phyloP scores from a whole-genome alignment of 306 rosid species.

The Echinosophora koreensis region DNA sequence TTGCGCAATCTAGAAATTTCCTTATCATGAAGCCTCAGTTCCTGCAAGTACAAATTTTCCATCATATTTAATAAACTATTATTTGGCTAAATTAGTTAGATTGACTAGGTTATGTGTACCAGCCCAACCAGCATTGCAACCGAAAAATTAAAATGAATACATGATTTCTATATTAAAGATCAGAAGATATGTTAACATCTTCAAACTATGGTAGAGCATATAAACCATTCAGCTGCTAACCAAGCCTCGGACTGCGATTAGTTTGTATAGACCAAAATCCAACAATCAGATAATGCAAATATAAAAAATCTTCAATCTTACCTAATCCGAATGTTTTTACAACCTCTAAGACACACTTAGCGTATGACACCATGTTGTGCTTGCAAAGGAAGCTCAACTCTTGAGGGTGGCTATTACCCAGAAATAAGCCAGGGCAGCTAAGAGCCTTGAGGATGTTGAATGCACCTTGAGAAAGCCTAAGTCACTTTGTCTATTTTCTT shows the following conservation, averaged over 20 bases:
- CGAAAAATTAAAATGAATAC: conserved; percentile 15
- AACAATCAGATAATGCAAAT: neutral
- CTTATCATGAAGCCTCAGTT: conserved; percentile 75
- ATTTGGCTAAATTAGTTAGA: neutral
- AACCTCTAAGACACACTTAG: no score
- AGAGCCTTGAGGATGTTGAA: no score
- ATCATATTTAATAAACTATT: conserved; percentile 13
- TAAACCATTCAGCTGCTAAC: conserved; percentile 20
- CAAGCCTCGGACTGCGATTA: neutral
- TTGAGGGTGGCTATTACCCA: neutral
- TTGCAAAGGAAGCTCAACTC: neutral
- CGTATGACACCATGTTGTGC: no score
- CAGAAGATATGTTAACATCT: neutral
- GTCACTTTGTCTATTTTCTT: no score
- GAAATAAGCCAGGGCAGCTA: neutral
- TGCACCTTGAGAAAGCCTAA: no score
- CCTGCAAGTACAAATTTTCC: conserved; percentile 58
- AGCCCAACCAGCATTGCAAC: conserved; percentile 24
- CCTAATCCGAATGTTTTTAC: neutral
- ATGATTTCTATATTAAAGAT: conserved; percentile 6
- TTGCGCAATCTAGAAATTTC: conserved; percentile 75
- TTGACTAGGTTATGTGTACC: conserved; percentile 11
- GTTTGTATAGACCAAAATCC: neutral
- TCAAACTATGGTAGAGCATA: conserved; percentile 24
- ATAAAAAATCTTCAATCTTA: neutral